A percentile compares a stretch with the other conserved stretches of the same genome.
Conservation (phyloP, 2,329 filamentous ascomycete species). For the Acrodontium crateriforme region DNA sequence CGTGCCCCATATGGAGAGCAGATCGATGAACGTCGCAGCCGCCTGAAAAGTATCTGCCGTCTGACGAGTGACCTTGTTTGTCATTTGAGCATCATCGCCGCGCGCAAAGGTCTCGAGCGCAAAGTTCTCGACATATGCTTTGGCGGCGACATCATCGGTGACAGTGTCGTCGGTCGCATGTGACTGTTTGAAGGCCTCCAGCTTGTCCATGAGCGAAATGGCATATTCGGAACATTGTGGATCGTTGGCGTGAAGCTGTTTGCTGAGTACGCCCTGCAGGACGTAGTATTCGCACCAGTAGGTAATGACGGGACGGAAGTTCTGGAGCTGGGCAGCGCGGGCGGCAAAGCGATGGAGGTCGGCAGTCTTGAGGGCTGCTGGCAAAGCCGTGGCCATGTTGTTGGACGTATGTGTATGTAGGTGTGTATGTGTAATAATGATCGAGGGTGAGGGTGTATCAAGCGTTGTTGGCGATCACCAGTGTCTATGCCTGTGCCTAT, state of each 20-base stretch:
- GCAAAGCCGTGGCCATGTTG: slow-evolving; percentile 59
- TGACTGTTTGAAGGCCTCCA: slow-evolving; percentile 67
- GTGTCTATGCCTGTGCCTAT: too few species aligned
- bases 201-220: slow-evolving; percentile 72
- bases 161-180: slow-evolving; percentile 71
- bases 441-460: too few species aligned
- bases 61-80: slow-evolving; percentile 53
- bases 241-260: slow-evolving; percentile 63
- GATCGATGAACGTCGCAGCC: slow-evolving; percentile 79
- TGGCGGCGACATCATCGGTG: slow-evolving; percentile 69
- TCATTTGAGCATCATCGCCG: slow-evolving; percentile 67
- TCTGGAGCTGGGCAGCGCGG: slow-evolving; percentile 71
- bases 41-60: slow-evolving; percentile 91
- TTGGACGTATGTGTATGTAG: too few species aligned
- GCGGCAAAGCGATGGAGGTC: slow-evolving; percentile 76
- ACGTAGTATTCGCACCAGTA: slow-evolving; percentile 63
- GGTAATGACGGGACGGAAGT: slow-evolving; percentile 70
- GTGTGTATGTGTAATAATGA: too few species aligned
- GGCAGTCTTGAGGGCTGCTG: slow-evolving; percentile 50
- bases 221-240: slow-evolving; percentile 71
- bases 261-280: slow-evolving; percentile 77
- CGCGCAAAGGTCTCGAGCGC: slow-evolving; percentile 75
- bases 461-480: too few species aligned
- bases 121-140: slow-evolving; percentile 90
- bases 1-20: slow-evolving; percentile 70